Evolutionary conservation across 345 rosid genomes (phyloP).

Genomic region (Salix caprea): DNA sequence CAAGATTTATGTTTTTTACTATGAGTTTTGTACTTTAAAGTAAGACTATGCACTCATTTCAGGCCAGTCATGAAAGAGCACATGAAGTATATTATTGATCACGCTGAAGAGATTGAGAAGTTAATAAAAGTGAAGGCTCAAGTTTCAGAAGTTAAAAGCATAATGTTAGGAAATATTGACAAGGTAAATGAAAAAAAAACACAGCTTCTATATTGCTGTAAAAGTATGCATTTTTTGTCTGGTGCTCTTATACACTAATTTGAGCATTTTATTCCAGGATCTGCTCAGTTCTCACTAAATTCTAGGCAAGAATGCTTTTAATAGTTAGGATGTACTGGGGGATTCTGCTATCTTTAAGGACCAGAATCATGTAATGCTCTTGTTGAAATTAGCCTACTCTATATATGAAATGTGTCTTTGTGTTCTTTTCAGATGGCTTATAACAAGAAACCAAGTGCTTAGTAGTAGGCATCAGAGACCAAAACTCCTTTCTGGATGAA

Average conservation of each 20-base stretch:
- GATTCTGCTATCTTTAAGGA: too few species aligned
- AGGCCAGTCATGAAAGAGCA: slow-evolving; percentile 95
- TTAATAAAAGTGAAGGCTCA: slow-evolving; percentile 94
- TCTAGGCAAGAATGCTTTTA: neutral
- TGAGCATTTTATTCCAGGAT: neutral
- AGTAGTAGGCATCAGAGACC: too few species aligned
- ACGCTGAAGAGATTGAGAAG: slow-evolving; percentile 91
- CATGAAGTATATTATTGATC: slow-evolving; percentile 92
- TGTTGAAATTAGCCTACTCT: too few species aligned
- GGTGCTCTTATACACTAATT: neutral
- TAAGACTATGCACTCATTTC: slow-evolving; percentile 15
- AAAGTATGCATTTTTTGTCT: neutral
- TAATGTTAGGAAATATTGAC: slow-evolving; percentile 94
- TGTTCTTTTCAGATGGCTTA: too few species aligned
- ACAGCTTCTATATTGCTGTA: neutral
- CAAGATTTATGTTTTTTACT: neutral
- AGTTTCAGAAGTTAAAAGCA: slow-evolving; percentile 94
- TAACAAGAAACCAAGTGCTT: too few species aligned
- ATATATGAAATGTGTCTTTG: too few species aligned
- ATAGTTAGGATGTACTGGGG: neutral
- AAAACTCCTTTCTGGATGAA: too few species aligned
- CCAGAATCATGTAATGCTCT: too few species aligned
- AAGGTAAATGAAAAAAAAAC: slow-evolving; percentile 42
- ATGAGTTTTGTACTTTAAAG: slow-evolving; percentile 1
- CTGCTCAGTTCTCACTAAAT: neutral